Percentiles rank a stretch among this genome's conserved stretches.
phyloP scores from a whole-genome alignment of 208 protist species.

The Histomonas meleagridis region DNA sequence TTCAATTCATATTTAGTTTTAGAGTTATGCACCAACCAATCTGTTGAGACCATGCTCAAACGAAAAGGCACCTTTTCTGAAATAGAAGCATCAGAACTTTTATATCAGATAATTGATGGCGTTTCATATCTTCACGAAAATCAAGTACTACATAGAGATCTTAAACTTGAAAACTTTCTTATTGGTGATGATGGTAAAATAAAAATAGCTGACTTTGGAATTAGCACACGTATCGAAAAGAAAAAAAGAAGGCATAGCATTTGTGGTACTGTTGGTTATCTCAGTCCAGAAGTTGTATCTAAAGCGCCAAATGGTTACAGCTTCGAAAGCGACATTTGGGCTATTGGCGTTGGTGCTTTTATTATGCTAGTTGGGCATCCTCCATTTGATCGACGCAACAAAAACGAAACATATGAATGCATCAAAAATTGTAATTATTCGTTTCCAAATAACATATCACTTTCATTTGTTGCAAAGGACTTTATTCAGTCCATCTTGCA shows the following conservation, averaged over 20 bases:
- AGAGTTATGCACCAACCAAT: conserved; percentile 66
- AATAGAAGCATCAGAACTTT: too few species aligned
- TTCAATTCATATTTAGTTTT: conserved; percentile 83
- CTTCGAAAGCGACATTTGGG: background rate
- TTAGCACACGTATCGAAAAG: conserved; percentile 69
- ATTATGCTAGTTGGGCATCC: background rate
- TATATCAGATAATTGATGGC: too few species aligned
- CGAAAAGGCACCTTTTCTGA: too few species aligned
- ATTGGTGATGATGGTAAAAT: conserved; percentile 66
- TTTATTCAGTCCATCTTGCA: background rate
- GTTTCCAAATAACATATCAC: background rate
- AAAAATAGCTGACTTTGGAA: conserved; percentile 81
- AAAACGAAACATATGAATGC: background rate
- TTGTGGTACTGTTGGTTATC: conserved; percentile 42
- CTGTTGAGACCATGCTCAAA: too few species aligned
- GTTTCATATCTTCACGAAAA: conserved; percentile 32
- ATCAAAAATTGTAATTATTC: background rate
- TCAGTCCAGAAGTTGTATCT: conserved; percentile 37
- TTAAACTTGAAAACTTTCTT: conserved; percentile 86
- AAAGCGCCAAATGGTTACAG: conserved; percentile 70
- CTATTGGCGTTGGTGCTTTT: background rate
- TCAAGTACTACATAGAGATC: conserved; percentile 80
- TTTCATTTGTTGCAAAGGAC: background rate
- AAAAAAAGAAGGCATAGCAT: conserved; percentile 66
- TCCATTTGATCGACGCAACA: background rate